Conservation (phyloP, 2,329 filamentous ascomycete genomes). For the Neobulgaria alba region DNA sequence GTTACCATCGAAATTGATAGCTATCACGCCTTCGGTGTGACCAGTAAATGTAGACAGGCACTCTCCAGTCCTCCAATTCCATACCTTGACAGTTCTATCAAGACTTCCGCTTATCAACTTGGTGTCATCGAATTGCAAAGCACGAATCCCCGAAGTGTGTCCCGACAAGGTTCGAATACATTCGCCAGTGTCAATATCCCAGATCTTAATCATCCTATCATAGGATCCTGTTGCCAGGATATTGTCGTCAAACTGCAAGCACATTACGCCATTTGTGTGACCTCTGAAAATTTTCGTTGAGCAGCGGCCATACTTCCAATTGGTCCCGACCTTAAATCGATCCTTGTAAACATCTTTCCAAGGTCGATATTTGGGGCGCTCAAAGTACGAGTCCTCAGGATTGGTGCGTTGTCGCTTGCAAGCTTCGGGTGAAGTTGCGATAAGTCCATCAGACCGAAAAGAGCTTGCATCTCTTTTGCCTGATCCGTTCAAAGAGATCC, state of each 20-base stretch:
- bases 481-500: conserved; percentile 8
- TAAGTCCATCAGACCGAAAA: conserved; percentile 11
- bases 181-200: conserved; percentile 83
- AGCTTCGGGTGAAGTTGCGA: conserved; percentile 6
- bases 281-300: conserved; percentile 77
- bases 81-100: conserved; percentile 81
- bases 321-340: conserved; percentile 88
- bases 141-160: conserved; percentile 75
- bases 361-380: conserved; percentile 50
- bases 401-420: conserved; percentile 22
- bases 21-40: conserved; percentile 76
- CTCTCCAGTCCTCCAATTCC: conserved; percentile 92
- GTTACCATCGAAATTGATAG: conserved; percentile 77
- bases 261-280: conserved; percentile 76
- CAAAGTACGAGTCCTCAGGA: conserved; percentile 15
- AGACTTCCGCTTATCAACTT: conserved; percentile 87
- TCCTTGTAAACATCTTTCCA: conserved; percentile 99
- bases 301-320: conserved; percentile 94
- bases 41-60: conserved; percentile 73
- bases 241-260: conserved; percentile 67
- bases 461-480: conserved; percentile 21
- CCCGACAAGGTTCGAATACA: conserved; percentile 78
- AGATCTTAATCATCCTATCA: conserved; percentile 90
- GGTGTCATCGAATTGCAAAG: conserved; percentile 85
- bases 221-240: conserved; percentile 92